Percentiles rank a stretch among this genome's conserved stretches.
phyloP scores from a whole-genome alignment of 2,329 filamentous ascomycete species.

The Ophiobolus disseminans region DNA sequence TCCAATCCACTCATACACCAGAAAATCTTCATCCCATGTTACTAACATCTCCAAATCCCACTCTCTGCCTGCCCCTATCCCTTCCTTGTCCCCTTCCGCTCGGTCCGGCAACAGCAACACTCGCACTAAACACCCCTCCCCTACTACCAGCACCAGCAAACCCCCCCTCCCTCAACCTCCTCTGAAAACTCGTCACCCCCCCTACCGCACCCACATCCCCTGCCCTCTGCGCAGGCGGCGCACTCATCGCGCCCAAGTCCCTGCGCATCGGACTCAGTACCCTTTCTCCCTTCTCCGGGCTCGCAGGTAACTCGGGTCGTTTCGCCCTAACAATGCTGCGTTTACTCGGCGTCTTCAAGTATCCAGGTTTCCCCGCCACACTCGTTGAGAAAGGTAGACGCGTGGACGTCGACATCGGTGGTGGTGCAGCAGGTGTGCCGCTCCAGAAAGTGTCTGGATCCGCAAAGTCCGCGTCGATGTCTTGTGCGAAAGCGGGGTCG shows the following conservation, averaged over 20 bases:
- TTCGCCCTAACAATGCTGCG: constrained; percentile 46
- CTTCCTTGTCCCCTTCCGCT: constrained; percentile 18
- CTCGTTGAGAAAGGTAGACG: background rate
- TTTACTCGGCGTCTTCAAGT: constrained; percentile 57
- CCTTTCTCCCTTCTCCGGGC: constrained; percentile 30
- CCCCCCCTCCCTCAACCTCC: constrained; percentile 40
- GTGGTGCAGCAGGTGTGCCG: constrained; percentile 32
- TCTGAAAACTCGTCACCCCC: constrained; percentile 43
- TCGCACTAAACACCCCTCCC: background rate
- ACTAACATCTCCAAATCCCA: constrained; percentile 33
- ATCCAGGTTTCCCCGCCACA: constrained; percentile 39
- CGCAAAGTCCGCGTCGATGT: constrained; percentile 17
- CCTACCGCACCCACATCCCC: constrained; percentile 5
- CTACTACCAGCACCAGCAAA: constrained; percentile 21
- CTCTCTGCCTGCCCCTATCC: constrained; percentile 19
- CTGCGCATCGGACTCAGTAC: constrained; percentile 11
- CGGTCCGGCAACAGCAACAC: constrained; percentile 16
- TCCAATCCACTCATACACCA: no score
- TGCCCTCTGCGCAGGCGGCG: constrained; percentile 31
- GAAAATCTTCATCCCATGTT: constrained; percentile 19
- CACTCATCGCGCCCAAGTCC: constrained; percentile 33
- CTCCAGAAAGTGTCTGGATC: constrained; percentile 33
- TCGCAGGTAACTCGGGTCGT: constrained; percentile 33
- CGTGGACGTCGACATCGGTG: background rate
- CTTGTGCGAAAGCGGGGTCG: constrained; percentile 12